phyloP scores from a whole-genome alignment of 106 monocot species.

The Dendrobium huoshanense region DNA sequence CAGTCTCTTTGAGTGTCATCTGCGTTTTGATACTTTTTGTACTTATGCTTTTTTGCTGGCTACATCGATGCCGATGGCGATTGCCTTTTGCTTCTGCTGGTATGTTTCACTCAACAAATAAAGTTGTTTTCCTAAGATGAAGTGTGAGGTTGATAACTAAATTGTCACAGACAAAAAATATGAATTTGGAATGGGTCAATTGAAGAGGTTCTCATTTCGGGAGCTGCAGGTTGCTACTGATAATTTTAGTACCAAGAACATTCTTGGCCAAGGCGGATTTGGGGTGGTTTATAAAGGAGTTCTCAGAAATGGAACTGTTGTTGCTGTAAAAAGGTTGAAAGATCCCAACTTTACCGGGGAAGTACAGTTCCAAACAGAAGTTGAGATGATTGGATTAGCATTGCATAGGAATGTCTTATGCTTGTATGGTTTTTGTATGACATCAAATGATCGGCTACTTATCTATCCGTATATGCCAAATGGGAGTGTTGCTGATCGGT shows the following conservation, averaged over 20 bases:
- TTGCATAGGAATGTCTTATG: conserved; percentile 82
- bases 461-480: conserved; percentile 95
- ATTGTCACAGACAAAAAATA: conserved; percentile 47
- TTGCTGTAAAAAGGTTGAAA: conserved; percentile 85
- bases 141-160: not conserved
- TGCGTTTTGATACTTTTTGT: conserved; percentile 11
- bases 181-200: conserved; percentile 77
- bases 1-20: conserved; percentile 18
- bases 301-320: conserved; percentile 58
- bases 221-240: conserved; percentile 78
- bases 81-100: conserved; percentile 16
- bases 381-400: conserved; percentile 97
- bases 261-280: conserved; percentile 91
- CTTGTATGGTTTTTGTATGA: conserved; percentile 94
- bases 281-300: conserved; percentile 89
- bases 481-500: conserved; percentile 93
- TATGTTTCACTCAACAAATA: not conserved
- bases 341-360: conserved; percentile 91
- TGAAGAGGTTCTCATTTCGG: conserved; percentile 75
- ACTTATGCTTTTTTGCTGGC: conserved; percentile 2
- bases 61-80: conserved; percentile 15
- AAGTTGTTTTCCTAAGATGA: not conserved
- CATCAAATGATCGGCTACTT: conserved; percentile 65
- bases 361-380: conserved; percentile 97
- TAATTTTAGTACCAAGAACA: conserved; percentile 76